phyloP scores from a whole-genome alignment of 768 basidiomycete species.

The Cantharellus anzutake region DNA sequence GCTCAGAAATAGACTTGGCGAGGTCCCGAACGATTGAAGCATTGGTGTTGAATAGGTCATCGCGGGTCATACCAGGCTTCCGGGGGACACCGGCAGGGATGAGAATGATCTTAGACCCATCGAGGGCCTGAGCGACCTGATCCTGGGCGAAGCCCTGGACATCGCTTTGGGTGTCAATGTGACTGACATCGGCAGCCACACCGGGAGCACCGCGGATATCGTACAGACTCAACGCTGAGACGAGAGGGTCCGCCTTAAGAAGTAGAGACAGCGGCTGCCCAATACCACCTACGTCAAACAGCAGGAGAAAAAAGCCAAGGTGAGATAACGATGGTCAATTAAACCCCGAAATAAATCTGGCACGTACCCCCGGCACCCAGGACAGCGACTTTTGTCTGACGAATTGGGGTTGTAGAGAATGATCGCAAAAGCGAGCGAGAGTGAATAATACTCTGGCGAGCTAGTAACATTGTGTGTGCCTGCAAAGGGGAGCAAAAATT shows the following conservation, averaged over 20 bases:
- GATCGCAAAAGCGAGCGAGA: neutral
- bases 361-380: conserved; percentile 79
- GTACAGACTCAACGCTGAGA: conserved; percentile 71
- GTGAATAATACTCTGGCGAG: neutral
- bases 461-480: neutral
- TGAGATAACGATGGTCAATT: neutral
- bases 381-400: conserved; percentile 79
- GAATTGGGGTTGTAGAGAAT: conserved; percentile 18
- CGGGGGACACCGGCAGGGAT: conserved; percentile 98
- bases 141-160: conserved; percentile 68
- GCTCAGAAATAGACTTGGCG: conserved; percentile 68
- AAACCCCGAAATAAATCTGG: neutral
- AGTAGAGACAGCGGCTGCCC: conserved; percentile 91
- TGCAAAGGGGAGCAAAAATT: too few relatives aligned
- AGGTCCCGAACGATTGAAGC: conserved; percentile 96
- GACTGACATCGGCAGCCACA: conserved; percentile 93
- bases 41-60: conserved; percentile 95
- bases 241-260: conserved; percentile 82
- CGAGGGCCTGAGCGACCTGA: conserved; percentile 76
- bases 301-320: neutral
- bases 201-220: conserved; percentile 93
- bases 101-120: conserved; percentile 80
- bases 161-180: conserved; percentile 73
- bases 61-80: conserved; percentile 92
- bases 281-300: conserved; percentile 42